Evolutionary conservation across 208 protist genomes (phyloP).

Genomic region (Leptomonas pyrrhocoris): DNA sequence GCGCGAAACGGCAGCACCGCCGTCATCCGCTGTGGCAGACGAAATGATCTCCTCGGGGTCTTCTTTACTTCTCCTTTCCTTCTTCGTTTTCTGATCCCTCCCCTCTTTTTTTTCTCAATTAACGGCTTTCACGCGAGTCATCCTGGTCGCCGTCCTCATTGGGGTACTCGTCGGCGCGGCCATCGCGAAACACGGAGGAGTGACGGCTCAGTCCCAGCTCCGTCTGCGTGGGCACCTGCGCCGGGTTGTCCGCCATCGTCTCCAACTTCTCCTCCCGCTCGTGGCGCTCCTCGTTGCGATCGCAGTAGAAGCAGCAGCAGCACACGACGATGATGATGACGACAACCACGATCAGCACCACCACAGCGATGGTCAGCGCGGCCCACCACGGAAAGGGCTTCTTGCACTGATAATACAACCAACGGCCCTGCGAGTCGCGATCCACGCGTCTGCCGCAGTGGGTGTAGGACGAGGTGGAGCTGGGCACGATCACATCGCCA

Average conservation of each 20-base stretch:
- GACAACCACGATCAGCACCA: slow-evolving; percentile 36
- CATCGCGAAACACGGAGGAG: slow-evolving; percentile 7
- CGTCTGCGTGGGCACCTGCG: slow-evolving; percentile 59
- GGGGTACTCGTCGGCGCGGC: slow-evolving; percentile 10
- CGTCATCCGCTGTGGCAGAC: too few relatives aligned
- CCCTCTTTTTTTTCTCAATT: background rate
- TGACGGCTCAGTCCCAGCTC: slow-evolving; percentile 49
- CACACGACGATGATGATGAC: slow-evolving; percentile 46
- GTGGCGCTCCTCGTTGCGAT: slow-evolving; percentile 35
- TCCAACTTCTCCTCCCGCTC: slow-evolving; percentile 37
- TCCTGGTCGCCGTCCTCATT: slow-evolving; percentile 24
- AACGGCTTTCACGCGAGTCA: background rate
- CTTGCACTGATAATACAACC: slow-evolving; percentile 48
- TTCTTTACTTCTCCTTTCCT: too few relatives aligned
- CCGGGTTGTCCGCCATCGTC: slow-evolving; percentile 44
- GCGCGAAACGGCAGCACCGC: too few relatives aligned
- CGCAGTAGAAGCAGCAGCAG: slow-evolving; percentile 46
- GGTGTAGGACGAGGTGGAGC: slow-evolving; percentile 9
- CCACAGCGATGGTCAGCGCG: slow-evolving; percentile 47
- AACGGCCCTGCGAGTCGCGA: slow-evolving; percentile 39
- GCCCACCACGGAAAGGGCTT: slow-evolving; percentile 61
- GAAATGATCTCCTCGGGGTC: too few relatives aligned
- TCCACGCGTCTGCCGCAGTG: slow-evolving; percentile 47
- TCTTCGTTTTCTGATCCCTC: too few relatives aligned
- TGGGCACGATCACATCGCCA: slow-evolving; percentile 41